Evolutionary conservation across 2,329 filamentous ascomycete genomes (phyloP).

Genomic region (Plenodomus biglobosus): DNA sequence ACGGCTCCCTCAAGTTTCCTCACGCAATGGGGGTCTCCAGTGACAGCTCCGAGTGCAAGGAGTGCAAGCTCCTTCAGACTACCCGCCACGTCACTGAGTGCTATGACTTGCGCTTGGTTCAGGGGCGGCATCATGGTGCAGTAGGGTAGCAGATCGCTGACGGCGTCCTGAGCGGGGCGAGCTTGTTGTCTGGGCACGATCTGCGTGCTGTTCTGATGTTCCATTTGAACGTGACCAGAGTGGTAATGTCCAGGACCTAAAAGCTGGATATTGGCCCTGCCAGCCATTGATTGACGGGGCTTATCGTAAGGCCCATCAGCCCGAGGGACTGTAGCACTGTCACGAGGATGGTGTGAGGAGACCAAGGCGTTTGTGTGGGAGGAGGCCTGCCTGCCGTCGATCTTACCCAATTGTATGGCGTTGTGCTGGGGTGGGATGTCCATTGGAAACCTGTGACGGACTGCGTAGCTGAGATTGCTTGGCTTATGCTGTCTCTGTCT

Average conservation of each 20-base stretch:
- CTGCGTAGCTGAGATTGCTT: background rate
- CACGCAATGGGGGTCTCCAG: slow-evolving; percentile 14
- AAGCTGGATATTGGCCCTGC: background rate
- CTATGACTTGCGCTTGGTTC: slow-evolving; percentile 28
- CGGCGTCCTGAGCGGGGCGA: slow-evolving; percentile 8
- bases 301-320: slow-evolving; percentile 10
- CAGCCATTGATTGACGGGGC: background rate
- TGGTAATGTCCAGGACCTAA: background rate
- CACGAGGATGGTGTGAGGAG: background rate
- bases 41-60: slow-evolving; percentile 25
- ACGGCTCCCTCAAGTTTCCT: slow-evolving; percentile 24
- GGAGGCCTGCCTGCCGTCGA: background rate
- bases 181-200: background rate
- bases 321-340: slow-evolving; percentile 1
- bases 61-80: slow-evolving; percentile 37
- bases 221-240: background rate
- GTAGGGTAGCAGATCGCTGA: slow-evolving; percentile 31
- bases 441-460: background rate
- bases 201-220: background rate
- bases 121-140: slow-evolving; percentile 30
- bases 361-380: background rate
- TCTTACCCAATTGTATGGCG: background rate
- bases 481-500: background rate
- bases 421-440: background rate
- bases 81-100: slow-evolving; percentile 36